Evolutionary conservation across 345 rosid species (phyloP).

Genomic region (Microcos paniculata): DNA sequence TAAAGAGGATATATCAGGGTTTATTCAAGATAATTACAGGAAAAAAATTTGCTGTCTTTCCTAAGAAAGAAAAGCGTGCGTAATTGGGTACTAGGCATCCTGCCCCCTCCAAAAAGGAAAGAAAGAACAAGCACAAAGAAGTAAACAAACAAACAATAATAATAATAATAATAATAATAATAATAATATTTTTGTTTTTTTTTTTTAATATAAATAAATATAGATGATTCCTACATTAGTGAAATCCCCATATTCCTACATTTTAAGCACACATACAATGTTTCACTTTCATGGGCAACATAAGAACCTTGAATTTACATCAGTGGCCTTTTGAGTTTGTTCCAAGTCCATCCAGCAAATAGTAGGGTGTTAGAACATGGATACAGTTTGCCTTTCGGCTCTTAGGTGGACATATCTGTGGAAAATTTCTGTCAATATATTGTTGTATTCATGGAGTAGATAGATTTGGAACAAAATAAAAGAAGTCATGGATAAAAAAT

Average conservation of each 20-base stretch:
- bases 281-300: neutral
- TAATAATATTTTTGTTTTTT: too few species aligned
- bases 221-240: too few species aligned
- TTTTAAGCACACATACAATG: neutral
- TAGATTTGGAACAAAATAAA: neutral
- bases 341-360: neutral
- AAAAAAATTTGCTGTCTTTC: neutral
- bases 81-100: neutral
- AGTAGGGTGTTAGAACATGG: neutral
- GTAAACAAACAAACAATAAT: neutral
- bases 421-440: neutral
- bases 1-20: slow-evolving; percentile 17
- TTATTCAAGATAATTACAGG: neutral
- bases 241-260: too few species aligned
- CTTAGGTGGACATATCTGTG: neutral
- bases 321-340: neutral
- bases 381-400: neutral
- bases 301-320: neutral
- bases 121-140: neutral
- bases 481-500: neutral
- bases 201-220: too few species aligned
- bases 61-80: neutral
- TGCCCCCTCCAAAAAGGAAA: too few species aligned
- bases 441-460: neutral
- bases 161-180: neutral